phyloP scores from a whole-genome alignment of 495 filamentous ascomycete species.

The Glarea lozoyensis region DNA sequence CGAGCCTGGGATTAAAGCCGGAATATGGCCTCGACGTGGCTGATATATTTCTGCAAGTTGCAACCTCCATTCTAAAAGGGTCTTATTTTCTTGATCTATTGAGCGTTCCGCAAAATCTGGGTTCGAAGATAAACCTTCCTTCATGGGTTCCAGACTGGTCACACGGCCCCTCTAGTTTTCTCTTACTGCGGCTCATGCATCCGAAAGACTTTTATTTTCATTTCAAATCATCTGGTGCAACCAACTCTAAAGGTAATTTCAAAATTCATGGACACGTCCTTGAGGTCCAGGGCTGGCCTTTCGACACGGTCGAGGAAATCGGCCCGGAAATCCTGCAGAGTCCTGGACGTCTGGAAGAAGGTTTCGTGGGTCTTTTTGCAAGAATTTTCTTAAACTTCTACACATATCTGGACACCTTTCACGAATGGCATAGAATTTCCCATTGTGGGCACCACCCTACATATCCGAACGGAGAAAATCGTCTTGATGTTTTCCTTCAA shows the following conservation, averaged over 20 bases:
- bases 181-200: neutral
- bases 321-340: neutral
- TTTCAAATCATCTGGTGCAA: neutral
- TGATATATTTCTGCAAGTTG: neutral
- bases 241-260: neutral
- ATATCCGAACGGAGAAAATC: neutral
- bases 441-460: neutral
- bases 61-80: neutral
- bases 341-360: too few species aligned
- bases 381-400: neutral
- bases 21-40: neutral
- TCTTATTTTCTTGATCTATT: neutral
- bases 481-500: neutral
- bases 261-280: neutral
- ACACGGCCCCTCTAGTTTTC: neutral
- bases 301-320: neutral
- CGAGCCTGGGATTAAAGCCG: too few species aligned
- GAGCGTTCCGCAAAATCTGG: neutral
- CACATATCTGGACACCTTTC: neutral
- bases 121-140: neutral
- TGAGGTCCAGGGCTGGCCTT: neutral
- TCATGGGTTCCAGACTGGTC: constrained; percentile 2
- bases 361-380: neutral
- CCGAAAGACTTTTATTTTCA: neutral
- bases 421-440: neutral